Evolutionary conservation across 208 protist species (phyloP).

Genomic region (Kentomonas sorsogonicus): DNA sequence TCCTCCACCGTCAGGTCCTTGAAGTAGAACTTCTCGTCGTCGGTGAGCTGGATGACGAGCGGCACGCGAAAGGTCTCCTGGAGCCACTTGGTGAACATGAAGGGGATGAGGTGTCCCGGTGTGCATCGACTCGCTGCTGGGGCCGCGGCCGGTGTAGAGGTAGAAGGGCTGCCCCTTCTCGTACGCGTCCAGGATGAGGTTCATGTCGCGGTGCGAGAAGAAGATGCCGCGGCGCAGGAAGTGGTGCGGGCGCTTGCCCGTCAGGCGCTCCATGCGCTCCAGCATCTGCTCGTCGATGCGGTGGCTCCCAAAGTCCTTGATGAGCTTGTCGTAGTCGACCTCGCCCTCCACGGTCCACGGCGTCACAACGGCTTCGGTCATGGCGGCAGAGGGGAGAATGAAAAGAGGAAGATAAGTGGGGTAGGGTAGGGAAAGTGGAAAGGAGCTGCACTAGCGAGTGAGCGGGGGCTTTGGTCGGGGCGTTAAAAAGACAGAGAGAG

Average conservation of each 20-base stretch:
- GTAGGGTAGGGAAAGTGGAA: not conserved
- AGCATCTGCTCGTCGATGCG: slow-evolving; percentile 77
- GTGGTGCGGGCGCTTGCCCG: slow-evolving; percentile 79
- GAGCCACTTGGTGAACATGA: slow-evolving; percentile 99
- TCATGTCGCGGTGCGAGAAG: slow-evolving; percentile 98
- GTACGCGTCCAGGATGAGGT: slow-evolving; percentile 95
- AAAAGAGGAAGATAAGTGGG: not conserved
- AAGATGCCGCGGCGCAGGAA: slow-evolving; percentile 95
- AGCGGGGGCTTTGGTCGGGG: too few species aligned
- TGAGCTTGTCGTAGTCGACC: slow-evolving; percentile 93
- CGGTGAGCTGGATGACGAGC: slow-evolving; percentile 99
- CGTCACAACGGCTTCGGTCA: slow-evolving; percentile 62
- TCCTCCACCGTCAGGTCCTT: slow-evolving; percentile 95
- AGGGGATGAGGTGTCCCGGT: slow-evolving; percentile 99
- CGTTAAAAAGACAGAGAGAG: slow-evolving; percentile 7
- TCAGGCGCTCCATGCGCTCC: slow-evolving; percentile 83
- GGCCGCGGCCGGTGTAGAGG: slow-evolving; percentile 99
- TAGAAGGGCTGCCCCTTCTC: slow-evolving; percentile 97
- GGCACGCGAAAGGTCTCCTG: slow-evolving; percentile 99
- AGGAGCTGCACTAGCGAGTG: not conserved
- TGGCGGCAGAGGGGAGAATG: not conserved
- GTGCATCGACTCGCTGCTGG: slow-evolving; percentile 97
- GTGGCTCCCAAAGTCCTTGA: slow-evolving; percentile 89
- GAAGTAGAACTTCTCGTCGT: slow-evolving; percentile 99
- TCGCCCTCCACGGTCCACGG: slow-evolving; percentile 92